Conservation (phyloP, 345 rosid species). For the Populus davidiana region DNA sequence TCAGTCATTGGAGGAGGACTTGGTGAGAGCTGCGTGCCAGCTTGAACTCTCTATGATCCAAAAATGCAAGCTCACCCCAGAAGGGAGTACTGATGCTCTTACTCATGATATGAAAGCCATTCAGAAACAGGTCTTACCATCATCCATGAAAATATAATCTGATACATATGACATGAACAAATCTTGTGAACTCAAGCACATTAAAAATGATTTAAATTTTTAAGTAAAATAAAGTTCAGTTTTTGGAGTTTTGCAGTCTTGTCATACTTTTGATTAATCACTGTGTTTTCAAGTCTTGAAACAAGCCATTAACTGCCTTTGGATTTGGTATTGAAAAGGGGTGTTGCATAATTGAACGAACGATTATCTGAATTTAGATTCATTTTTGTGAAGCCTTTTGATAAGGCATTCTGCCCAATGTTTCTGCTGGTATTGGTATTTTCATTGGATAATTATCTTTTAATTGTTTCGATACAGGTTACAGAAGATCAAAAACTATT, state of each 20-base stretch:
- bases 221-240: too few relatives aligned
- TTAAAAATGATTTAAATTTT: background rate
- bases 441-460: background rate
- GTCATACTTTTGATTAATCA: too few relatives aligned
- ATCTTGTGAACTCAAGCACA: background rate
- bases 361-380: background rate
- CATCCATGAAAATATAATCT: background rate
- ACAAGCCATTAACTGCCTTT: background rate
- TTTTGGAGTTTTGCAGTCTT: background rate
- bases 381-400: background rate
- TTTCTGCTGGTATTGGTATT: background rate
- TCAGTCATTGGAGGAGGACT: slow-evolving; percentile 71
- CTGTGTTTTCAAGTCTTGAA: background rate
- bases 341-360: background rate
- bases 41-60: slow-evolving; percentile 97
- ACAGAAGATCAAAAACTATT: slow-evolving; percentile 76
- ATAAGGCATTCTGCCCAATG: background rate
- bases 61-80: slow-evolving; percentile 70
- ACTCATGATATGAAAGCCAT: slow-evolving; percentile 93
- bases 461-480: slow-evolving; percentile 44
- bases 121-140: slow-evolving; percentile 64
- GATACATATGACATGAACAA: background rate
- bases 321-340: background rate
- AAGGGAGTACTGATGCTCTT: slow-evolving; percentile 54
- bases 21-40: slow-evolving; percentile 97